phyloP scores from a whole-genome alignment of 768 basidiomycete genomes.

The Lactifluus subvellereus region DNA sequence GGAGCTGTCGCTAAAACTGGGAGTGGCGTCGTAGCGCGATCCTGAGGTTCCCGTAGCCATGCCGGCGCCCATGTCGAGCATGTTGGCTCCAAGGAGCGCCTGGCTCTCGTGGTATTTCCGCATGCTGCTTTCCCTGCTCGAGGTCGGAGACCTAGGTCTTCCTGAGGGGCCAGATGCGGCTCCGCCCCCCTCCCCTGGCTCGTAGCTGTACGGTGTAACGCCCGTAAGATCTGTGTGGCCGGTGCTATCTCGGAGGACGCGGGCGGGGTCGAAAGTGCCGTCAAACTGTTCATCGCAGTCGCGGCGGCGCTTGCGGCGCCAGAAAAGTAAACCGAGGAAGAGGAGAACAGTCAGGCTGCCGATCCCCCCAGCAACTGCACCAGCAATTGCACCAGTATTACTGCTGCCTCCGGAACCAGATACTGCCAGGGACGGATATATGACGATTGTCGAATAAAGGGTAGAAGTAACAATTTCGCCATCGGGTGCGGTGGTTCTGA shows the following conservation, averaged over 20 bases:
- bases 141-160: slow-evolving; percentile 6
- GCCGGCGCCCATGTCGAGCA: slow-evolving; percentile 15
- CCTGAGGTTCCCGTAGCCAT: slow-evolving; percentile 23
- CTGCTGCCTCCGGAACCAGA: slow-evolving; percentile 13
- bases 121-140: slow-evolving; percentile 25
- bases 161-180: slow-evolving; percentile 20
- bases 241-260: slow-evolving; percentile 30
- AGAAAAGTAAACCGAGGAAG: slow-evolving; percentile 29
- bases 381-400: slow-evolving; percentile 29
- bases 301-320: slow-evolving; percentile 28
- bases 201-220: slow-evolving; percentile 23
- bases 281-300: slow-evolving; percentile 37
- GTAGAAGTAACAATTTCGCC: slow-evolving; percentile 16
- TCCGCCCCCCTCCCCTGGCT: slow-evolving; percentile 24
- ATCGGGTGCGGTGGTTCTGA: slow-evolving; percentile 16
- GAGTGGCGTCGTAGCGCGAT: slow-evolving; percentile 21
- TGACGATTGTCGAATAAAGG: slow-evolving; percentile 24
- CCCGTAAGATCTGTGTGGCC: slow-evolving; percentile 24
- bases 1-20: not conserved
- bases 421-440: slow-evolving; percentile 23
- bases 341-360: slow-evolving; percentile 25
- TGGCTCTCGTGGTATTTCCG: slow-evolving; percentile 26
- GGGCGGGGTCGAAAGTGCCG: slow-evolving; percentile 46
- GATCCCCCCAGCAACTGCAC: slow-evolving; percentile 30
- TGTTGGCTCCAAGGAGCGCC: slow-evolving; percentile 26